Percentiles rank a stretch among this genome's conserved stretches.
phyloP scores from a whole-genome alignment of 1,139 yeast species.

The Wickerhamomyces sp. region DNA sequence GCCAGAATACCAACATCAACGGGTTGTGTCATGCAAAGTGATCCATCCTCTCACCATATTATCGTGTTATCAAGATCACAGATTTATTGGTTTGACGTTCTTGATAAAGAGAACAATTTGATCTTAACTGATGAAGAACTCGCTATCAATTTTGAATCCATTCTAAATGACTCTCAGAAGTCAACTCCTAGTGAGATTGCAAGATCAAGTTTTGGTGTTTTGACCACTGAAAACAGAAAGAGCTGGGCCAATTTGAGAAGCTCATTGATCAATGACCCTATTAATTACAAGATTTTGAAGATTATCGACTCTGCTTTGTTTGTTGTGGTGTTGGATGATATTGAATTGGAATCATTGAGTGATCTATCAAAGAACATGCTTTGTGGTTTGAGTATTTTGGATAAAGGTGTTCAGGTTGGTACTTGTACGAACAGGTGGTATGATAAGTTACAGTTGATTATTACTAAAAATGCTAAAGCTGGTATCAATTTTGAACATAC shows the following conservation, averaged over 20 bases:
- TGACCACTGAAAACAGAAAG: constrained; percentile 83
- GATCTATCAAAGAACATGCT: constrained; percentile 78
- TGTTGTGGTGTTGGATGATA: constrained; percentile 76
- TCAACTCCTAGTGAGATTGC: constrained; percentile 66
- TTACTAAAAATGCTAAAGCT: constrained; percentile 88
- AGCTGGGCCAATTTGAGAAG: constrained; percentile 77
- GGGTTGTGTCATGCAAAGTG: constrained; percentile 85
- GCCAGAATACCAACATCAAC: constrained; percentile 75
- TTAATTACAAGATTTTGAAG: constrained; percentile 64
- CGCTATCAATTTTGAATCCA: constrained; percentile 68
- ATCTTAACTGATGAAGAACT: constrained; percentile 66
- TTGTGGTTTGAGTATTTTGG: constrained; percentile 77
- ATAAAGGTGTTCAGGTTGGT: constrained; percentile 85
- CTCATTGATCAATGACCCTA: constrained; percentile 36
- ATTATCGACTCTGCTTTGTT: constrained; percentile 79
- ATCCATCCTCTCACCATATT: constrained; percentile 67
- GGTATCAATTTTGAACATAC: constrained; percentile 94
- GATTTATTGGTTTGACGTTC: constrained; percentile 90
- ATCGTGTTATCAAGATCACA: constrained; percentile 84
- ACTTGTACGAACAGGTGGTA: constrained; percentile 96
- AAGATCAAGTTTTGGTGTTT: constrained; percentile 79
- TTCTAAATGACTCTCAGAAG: constrained; percentile 62
- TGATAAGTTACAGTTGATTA: constrained; percentile 83
- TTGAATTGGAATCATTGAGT: constrained; percentile 58
- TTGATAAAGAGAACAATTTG: constrained; percentile 66